These are phyloP conservation scores for Clitoria ternatea DNA, from an alignment of 306 rosid genomes.

Conservation along the genomic window DNA sequence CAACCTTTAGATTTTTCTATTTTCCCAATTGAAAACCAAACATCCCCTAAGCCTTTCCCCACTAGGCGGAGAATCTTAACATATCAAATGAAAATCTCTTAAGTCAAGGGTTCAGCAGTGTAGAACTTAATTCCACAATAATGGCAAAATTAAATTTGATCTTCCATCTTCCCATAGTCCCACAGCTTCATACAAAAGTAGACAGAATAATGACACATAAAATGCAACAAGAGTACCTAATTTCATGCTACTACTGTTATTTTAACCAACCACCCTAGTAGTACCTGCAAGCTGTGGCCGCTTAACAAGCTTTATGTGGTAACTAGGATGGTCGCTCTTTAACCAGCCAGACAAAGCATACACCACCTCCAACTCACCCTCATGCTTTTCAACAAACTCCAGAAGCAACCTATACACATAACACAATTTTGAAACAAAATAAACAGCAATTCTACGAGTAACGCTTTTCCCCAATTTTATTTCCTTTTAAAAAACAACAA, in stretches of 20 bases:
- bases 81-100: neutral
- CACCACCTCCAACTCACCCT: conserved; percentile 67
- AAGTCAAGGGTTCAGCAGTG: neutral
- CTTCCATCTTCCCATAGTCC: neutral
- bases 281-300: conserved; percentile 69
- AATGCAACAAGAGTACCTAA: neutral
- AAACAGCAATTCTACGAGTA: neutral
- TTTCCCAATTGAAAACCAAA: neutral
- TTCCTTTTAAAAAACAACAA: too few species aligned
- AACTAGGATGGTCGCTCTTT: conserved; percentile 54
- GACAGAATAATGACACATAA: neutral
- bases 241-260: neutral
- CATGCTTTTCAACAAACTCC: conserved; percentile 72
- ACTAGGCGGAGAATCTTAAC: neutral
- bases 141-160: neutral
- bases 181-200: neutral
- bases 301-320: conserved; percentile 75
- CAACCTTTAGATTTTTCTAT: too few species aligned
- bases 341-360: conserved; percentile 89
- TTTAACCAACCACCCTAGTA: neutral
- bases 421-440: neutral
- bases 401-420: conserved; percentile 62
- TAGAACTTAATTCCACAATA: neutral
- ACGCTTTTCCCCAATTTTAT: neutral
- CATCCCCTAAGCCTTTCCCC: neutral